Evolutionary conservation across 495 filamentous ascomycete species (phyloP).

Genomic region (Podospora pseudocomata): DNA sequence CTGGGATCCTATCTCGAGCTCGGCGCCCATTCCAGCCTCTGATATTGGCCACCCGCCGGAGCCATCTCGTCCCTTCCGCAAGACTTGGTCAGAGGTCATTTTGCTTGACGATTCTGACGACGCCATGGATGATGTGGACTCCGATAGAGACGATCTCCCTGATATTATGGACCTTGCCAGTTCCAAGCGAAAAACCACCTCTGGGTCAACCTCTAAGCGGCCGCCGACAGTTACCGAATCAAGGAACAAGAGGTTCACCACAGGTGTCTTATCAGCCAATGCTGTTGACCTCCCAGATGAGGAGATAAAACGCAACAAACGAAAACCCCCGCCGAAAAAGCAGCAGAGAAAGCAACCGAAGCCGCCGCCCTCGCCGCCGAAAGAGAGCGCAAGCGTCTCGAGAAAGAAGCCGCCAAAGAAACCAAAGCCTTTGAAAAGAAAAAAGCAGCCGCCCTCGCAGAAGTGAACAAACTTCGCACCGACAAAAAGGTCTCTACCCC

Average conservation of each 20-base stretch:
- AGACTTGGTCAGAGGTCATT: slow-evolving; percentile 21
- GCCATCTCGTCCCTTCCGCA: slow-evolving; percentile 13
- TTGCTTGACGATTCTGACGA: slow-evolving; percentile 35
- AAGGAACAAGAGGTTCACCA: background rate
- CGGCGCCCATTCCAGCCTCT: slow-evolving; percentile 34
- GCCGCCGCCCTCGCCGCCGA: slow-evolving; percentile 51
- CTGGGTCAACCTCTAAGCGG: background rate
- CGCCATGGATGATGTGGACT: background rate
- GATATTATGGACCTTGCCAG: slow-evolving; percentile 34
- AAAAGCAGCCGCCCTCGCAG: slow-evolving; percentile 62
- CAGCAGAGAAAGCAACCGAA: slow-evolving; percentile 35
- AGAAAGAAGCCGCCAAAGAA: slow-evolving; percentile 54
- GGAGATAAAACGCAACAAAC: slow-evolving; percentile 16
- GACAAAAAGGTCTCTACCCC: slow-evolving; percentile 71
- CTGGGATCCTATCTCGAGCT: slow-evolving; percentile 52
- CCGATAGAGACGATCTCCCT: slow-evolving; percentile 37
- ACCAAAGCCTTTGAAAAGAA: slow-evolving; percentile 64
- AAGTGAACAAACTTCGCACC: slow-evolving; percentile 70
- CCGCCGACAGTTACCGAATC: background rate
- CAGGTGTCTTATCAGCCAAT: background rate
- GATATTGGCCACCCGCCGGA: slow-evolving; percentile 11
- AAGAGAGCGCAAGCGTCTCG: slow-evolving; percentile 45
- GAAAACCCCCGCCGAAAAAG: slow-evolving; percentile 37
- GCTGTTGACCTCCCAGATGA: slow-evolving; percentile 4
- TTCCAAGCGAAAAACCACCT: slow-evolving; percentile 16